Conservation (phyloP, 768 basidiomycete species). For the Russula abietina region DNA sequence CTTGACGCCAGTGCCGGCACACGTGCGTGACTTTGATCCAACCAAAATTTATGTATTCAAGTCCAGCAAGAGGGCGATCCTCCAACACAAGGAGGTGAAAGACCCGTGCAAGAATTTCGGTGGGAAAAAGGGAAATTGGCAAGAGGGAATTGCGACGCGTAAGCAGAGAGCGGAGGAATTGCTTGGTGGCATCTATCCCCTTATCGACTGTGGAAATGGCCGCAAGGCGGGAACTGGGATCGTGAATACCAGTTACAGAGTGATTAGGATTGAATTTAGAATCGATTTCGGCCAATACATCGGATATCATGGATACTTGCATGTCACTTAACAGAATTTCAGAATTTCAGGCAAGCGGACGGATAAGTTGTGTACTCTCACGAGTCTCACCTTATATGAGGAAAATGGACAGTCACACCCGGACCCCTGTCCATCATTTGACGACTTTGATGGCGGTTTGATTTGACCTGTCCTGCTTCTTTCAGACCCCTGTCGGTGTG, state of each 20-base stretch:
- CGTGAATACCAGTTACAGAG: background rate
- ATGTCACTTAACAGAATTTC: no score
- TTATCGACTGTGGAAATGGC: conserved; percentile 1
- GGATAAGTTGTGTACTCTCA: no score
- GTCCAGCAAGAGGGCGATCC: no score
- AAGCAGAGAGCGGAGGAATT: background rate
- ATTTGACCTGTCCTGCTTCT: no score
- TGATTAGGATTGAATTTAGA: background rate
- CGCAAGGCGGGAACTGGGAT: background rate
- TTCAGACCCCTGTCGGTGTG: no score
- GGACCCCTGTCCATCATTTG: no score
- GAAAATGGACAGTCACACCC: no score
- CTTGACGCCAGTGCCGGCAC: conserved; percentile 18
- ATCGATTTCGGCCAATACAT: background rate
- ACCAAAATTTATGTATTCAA: background rate
- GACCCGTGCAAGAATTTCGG: conserved; percentile 17
- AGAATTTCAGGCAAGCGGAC: no score
- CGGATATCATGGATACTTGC: background rate
- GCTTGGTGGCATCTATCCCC: background rate
- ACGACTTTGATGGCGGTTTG: no score
- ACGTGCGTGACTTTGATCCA: conserved; percentile 13
- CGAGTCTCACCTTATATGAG: no score
- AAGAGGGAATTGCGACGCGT: conserved; percentile 14
- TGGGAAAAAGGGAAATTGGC: conserved; percentile 5
- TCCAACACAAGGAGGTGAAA: conserved; percentile 4